Evolutionary conservation across 108 stramenopile species (phyloP).

Genomic region (Fistulifera solaris): DNA sequence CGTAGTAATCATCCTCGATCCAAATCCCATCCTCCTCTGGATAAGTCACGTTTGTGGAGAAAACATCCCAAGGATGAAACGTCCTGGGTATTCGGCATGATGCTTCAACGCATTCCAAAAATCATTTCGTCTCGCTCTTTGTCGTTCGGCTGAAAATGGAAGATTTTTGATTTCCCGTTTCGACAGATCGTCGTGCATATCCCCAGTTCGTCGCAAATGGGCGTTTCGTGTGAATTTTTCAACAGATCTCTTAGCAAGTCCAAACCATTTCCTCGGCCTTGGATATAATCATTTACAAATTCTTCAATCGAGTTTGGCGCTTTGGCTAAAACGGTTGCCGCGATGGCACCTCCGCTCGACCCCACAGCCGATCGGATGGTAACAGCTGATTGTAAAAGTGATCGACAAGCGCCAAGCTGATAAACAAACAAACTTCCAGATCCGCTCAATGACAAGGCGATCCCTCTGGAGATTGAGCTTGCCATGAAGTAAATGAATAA

Average conservation of each 20-base stretch:
- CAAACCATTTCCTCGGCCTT: too few relatives aligned
- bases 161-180: conserved; percentile 35
- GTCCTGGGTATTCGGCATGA: conserved; percentile 46
- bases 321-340: conserved; percentile 25
- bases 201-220: conserved; percentile 5
- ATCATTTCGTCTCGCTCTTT: not conserved
- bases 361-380: conserved; percentile 29
- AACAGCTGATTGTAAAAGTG: too few relatives aligned
- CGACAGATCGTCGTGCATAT: conserved; percentile 43
- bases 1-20: conserved; percentile 33
- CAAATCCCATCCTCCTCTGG: conserved; percentile 37
- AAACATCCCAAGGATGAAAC: conserved; percentile 48
- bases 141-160: conserved; percentile 23
- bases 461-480: too few relatives aligned
- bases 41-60: conserved; percentile 19
- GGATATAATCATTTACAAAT: conserved; percentile 26
- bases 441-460: too few relatives aligned
- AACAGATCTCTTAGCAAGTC: conserved; percentile 6
- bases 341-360: conserved; percentile 50
- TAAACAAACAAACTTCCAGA: too few relatives aligned
- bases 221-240: too few relatives aligned
- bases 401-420: too few relatives aligned
- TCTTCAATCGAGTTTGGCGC: conserved; percentile 37
- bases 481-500: too few relatives aligned
- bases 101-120: conserved; percentile 32